Base-by-base conservation (phyloP, 305 asterid species). In the Galium porrigens region DNA sequence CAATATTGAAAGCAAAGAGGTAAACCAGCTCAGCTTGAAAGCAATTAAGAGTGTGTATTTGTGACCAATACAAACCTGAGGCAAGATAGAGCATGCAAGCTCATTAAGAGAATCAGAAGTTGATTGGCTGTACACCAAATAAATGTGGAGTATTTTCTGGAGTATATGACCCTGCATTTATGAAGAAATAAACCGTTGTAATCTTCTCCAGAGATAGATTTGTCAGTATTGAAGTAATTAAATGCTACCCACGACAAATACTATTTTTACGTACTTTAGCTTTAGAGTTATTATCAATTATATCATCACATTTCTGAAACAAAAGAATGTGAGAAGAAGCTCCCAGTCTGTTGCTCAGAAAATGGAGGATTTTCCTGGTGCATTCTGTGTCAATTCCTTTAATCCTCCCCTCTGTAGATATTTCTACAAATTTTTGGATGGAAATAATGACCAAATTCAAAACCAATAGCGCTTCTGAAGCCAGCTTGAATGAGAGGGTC, bases 101-200 rank as follows among this genome's bases (percentile, higher is more conserved):
- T 83, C 91, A 75, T 73, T 70, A 53, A 89, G 79, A 68, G 86
- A 78, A 79, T 85, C 85, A 57, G 76, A 79, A 72, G 86, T 78
- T 65, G 95, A 79, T 71, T 81, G 73, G 72, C 79, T 72, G 69
- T 89, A 79, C 44, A 78, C 84, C 84, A 89, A 77, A 79, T 85
- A 86, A 67, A 86, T 85, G 73, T 83, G 89, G 61, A 89, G 88
- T 71, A 86, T 78, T 82, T 78, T 89, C 74, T 86, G 95, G 77
- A 89, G 71, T 73, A 89, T 77, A 72, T 89, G 91, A 66, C 94
- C 95, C 96, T 89, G 84, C 80, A 82, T 60, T 49, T 72, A 73
- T 63, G 67, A 68, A 58, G 58, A 67, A 61, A 60, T 18, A 20
- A 73, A 69, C 36, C 33, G 61, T 68, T 17, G 65, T 17, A 61